Conservation (phyloP, 306 rosid species). For the Vicia villosa region DNA sequence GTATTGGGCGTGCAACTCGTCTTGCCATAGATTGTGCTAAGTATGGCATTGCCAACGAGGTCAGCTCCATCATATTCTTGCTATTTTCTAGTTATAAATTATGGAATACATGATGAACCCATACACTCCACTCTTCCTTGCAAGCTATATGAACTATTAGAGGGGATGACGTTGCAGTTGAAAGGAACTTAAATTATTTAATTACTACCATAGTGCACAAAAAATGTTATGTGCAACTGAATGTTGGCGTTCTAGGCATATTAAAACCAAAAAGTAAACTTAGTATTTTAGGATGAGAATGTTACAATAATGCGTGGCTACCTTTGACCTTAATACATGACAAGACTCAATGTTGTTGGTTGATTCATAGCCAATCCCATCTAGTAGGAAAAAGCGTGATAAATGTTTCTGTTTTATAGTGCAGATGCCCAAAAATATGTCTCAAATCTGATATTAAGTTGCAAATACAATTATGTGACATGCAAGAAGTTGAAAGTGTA, state of each 20-base stretch:
- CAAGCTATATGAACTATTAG: slow-evolving; percentile 12
- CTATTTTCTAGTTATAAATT: slow-evolving; percentile 21
- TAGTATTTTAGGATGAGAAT: neutral
- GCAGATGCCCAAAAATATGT: neutral
- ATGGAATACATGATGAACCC: slow-evolving; percentile 4
- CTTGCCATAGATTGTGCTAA: slow-evolving; percentile 99
- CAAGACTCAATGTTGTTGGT: neutral
- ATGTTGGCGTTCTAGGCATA: neutral
- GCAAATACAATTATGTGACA: neutral
- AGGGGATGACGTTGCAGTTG: neutral
- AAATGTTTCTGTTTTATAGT: neutral
- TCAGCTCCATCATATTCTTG: slow-evolving; percentile 37
- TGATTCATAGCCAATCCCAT: neutral
- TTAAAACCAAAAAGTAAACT: neutral
- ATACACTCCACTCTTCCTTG: neutral
- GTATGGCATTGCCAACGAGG: slow-evolving; percentile 98
- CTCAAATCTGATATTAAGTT: neutral
- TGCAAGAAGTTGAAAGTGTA: neutral
- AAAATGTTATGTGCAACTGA: neutral
- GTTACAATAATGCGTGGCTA: neutral
- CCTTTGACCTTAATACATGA: neutral
- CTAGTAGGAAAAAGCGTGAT: neutral
- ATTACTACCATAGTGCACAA: neutral
- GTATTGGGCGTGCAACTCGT: slow-evolving; percentile 99
- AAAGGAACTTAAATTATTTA: neutral